Conservation (phyloP, 202 grass and related monocot species). For the Carex sylvatica region DNA sequence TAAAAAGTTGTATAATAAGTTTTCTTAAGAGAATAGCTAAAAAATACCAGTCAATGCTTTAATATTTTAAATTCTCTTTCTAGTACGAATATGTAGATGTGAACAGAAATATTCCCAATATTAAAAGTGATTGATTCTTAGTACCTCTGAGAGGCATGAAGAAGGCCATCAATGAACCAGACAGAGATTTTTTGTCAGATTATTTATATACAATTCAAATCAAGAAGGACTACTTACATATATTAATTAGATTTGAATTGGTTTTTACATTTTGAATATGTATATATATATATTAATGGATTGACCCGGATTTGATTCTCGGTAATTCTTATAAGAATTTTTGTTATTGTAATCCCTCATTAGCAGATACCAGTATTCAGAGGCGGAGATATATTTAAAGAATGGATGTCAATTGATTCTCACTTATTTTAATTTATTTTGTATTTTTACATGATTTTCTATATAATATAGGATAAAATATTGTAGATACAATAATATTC, state of each 20-base stretch:
- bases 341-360: not conserved
- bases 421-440: too few relatives aligned
- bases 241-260: not conserved
- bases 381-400: too few relatives aligned
- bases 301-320: not conserved
- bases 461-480: too few relatives aligned
- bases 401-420: too few relatives aligned
- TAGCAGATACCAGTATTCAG: not conserved
- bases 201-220: not conserved
- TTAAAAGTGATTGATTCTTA: not conserved
- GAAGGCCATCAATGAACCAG: conserved; percentile 15
- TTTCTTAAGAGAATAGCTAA: not conserved
- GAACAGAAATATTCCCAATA: conserved; percentile 32
- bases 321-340: not conserved
- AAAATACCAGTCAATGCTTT: not conserved
- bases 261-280: not conserved
- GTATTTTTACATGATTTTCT: too few relatives aligned
- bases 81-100: conserved; percentile 9
- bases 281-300: not conserved
- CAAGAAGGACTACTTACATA: not conserved
- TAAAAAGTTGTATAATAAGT: not conserved
- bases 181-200: not conserved
- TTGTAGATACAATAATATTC: too few relatives aligned
- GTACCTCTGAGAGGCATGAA: conserved; percentile 31
- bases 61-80: not conserved